Conservation (phyloP, 1,284 basidiomycete genomes). For the Omphalotus olearius region DNA sequence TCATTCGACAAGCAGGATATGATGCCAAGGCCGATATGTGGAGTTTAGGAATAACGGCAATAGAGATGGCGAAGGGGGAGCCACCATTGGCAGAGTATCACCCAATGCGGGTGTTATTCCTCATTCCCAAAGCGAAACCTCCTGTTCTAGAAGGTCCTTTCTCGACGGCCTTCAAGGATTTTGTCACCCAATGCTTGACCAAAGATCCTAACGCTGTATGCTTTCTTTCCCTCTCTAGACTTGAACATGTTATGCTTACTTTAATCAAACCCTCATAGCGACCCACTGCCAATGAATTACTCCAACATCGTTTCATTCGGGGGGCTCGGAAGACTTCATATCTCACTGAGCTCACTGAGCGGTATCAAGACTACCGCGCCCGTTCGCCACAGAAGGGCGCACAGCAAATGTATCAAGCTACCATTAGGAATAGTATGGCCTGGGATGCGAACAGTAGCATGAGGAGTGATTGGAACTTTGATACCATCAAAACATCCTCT, state of each 20-base stretch:
- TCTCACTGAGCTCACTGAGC: conserved; percentile 84
- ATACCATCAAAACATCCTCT: conserved; percentile 75
- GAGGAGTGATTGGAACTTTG: conserved; percentile 93
- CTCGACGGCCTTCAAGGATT: conserved; percentile 87
- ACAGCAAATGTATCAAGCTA: conserved; percentile 48
- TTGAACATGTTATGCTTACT: conserved; percentile 10
- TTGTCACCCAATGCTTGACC: conserved; percentile 86
- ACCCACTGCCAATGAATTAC: conserved; percentile 85
- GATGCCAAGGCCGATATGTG: conserved; percentile 96
- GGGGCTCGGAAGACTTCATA: conserved; percentile 77
- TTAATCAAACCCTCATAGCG: conserved; percentile 45
- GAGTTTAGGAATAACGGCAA: conserved; percentile 95
- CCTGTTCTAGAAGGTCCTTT: conserved; percentile 87
- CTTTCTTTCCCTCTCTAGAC: conserved; percentile 5
- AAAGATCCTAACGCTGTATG: conserved; percentile 83
- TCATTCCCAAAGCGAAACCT: conserved; percentile 95
- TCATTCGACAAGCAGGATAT: conserved; percentile 96
- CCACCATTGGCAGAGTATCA: conserved; percentile 93
- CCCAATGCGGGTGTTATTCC: conserved; percentile 92
- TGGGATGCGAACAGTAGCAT: conserved; percentile 73
- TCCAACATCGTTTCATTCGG: conserved; percentile 90
- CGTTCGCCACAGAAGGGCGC: conserved; percentile 51
- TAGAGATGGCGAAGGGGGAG: conserved; percentile 94
- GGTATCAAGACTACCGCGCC: conserved; percentile 67
- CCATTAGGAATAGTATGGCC: conserved; percentile 48